Conservation (phyloP, 495 filamentous ascomycete genomes). For the Cenococcum geophilum region DNA sequence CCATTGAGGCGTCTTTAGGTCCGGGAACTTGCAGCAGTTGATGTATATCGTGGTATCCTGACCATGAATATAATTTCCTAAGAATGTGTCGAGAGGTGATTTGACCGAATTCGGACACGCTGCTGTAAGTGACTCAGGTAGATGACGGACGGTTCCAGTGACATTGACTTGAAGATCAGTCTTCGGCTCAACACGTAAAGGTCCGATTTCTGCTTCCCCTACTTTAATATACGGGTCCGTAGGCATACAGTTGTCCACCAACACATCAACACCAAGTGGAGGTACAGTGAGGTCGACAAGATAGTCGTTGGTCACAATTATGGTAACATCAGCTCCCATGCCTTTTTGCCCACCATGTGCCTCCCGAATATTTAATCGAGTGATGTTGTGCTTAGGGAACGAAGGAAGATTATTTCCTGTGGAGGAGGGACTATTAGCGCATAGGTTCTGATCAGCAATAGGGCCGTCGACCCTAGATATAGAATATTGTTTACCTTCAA, state of each 20-base stretch:
- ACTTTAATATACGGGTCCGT: slow-evolving; percentile 60
- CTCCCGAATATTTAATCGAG: slow-evolving; percentile 68
- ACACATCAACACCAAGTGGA: slow-evolving; percentile 70
- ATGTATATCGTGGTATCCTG: slow-evolving; percentile 71
- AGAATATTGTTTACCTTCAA: slow-evolving; percentile 61
- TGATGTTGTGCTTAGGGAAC: slow-evolving; percentile 72
- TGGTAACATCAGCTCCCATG: slow-evolving; percentile 69
- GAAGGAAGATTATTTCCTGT: slow-evolving; percentile 61
- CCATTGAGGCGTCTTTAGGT: slow-evolving; percentile 66
- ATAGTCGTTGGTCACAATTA: slow-evolving; percentile 63
- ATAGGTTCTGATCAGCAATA: slow-evolving; percentile 34
- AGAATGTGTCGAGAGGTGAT: slow-evolving; percentile 80
- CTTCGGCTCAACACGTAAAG: slow-evolving; percentile 58
- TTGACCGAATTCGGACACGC: slow-evolving; percentile 65
- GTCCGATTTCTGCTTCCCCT: slow-evolving; percentile 64
- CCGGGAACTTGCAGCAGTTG: slow-evolving; percentile 64
- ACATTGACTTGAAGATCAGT: slow-evolving; percentile 61
- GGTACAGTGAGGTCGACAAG: slow-evolving; percentile 70
- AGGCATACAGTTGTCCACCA: slow-evolving; percentile 69
- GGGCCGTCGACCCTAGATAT: neutral
- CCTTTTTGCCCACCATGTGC: slow-evolving; percentile 44
- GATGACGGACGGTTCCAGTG: slow-evolving; percentile 57
- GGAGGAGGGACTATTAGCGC: slow-evolving; percentile 23
- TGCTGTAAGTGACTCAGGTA: slow-evolving; percentile 64
- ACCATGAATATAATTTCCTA: slow-evolving; percentile 76